phyloP scores from a whole-genome alignment of 768 basidiomycete genomes.

The Cystofilobasidium bisporidii region DNA sequence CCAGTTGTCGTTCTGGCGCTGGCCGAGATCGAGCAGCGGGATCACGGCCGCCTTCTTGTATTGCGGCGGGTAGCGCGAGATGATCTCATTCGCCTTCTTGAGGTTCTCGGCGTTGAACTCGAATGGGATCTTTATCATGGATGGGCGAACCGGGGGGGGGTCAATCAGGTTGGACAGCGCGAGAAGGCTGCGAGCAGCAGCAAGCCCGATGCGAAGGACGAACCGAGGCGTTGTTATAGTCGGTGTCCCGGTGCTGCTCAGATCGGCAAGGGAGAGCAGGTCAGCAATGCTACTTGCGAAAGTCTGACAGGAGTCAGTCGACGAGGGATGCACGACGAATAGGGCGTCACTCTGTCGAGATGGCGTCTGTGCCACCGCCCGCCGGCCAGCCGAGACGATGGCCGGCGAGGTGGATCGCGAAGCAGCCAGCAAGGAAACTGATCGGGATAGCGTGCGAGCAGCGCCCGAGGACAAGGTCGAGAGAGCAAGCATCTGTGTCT shows the following conservation, averaged over 20 bases:
- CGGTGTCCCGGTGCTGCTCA: conserved; percentile 82
- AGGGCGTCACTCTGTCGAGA: conserved; percentile 15
- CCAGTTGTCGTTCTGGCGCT: conserved; percentile 97
- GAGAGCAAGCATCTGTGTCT: too few species aligned
- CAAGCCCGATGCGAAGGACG: conserved; percentile 17
- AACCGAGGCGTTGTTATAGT: conserved; percentile 87
- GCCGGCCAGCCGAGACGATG: neutral
- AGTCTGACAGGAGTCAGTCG: too few species aligned
- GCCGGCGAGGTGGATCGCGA: too few species aligned
- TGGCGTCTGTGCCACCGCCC: neutral
- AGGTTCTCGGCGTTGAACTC: conserved; percentile 70
- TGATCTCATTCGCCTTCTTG: conserved; percentile 78
- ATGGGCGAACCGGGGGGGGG: neutral
- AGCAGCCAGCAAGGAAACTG: too few species aligned
- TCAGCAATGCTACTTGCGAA: too few species aligned
- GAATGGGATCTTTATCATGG: conserved; percentile 97
- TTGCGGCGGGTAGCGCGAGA: conserved; percentile 86
- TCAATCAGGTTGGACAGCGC: neutral
- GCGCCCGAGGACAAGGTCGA: too few species aligned
- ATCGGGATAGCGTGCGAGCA: too few species aligned
- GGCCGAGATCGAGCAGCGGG: conserved; percentile 88
- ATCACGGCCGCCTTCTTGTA: conserved; percentile 99
- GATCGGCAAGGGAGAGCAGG: neutral
- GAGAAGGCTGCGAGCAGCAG: neutral
- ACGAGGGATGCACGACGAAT: conserved; percentile 19